phyloP scores from a whole-genome alignment of 768 basidiomycete species.

The Cantharellus anzutake region DNA sequence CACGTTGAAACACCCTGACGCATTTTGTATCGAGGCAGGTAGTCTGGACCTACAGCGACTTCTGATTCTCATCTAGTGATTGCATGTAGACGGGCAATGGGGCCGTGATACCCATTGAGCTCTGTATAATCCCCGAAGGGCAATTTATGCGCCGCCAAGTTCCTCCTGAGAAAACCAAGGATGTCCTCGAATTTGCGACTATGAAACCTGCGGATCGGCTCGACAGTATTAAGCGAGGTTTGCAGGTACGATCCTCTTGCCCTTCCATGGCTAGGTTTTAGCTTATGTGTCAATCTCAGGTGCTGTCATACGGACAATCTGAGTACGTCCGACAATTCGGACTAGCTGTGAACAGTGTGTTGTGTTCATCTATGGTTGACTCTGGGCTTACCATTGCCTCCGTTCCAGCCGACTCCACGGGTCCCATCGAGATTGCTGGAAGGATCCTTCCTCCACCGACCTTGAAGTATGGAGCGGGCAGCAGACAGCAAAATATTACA shows the following conservation, averaged over 20 bases:
- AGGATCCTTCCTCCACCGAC: constrained; percentile 45
- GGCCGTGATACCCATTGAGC: constrained; percentile 48
- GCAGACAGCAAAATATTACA: constrained; percentile 28
- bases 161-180: constrained; percentile 42
- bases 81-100: constrained; percentile 32
- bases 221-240: constrained; percentile 31
- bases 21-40: constrained; percentile 49
- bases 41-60: not conserved
- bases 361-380: constrained; percentile 10
- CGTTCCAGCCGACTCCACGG: constrained; percentile 6
- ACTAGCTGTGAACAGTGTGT: constrained; percentile 29
- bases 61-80: not conserved
- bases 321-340: constrained; percentile 61
- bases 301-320: constrained; percentile 42
- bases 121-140: constrained; percentile 39
- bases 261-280: constrained; percentile 25
- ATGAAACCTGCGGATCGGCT: constrained; percentile 41
- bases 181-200: constrained; percentile 47
- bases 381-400: not conserved
- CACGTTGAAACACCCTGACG: constrained; percentile 37
- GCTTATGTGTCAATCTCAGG: constrained; percentile 9
- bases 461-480: constrained; percentile 37
- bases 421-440: constrained; percentile 39
- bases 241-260: constrained; percentile 22
- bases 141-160: constrained; percentile 59